Conservation (phyloP, 768 basidiomycete species). For the Cubamyces sp. region DNA sequence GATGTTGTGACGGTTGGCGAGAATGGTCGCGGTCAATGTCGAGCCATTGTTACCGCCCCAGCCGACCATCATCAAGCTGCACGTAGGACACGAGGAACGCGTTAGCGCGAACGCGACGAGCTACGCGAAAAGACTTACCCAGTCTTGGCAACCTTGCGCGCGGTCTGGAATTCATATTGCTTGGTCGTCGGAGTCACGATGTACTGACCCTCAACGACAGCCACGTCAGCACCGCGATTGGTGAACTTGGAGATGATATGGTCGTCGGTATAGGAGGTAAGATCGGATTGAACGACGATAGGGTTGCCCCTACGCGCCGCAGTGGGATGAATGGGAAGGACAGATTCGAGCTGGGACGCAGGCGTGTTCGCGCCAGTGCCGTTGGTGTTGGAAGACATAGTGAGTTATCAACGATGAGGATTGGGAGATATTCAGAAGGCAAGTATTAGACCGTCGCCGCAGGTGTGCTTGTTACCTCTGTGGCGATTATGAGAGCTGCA, state of each 20-base stretch:
- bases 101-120: conserved; percentile 4
- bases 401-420: conserved; percentile 23
- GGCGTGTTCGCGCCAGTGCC: conserved; percentile 74
- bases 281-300: conserved; percentile 81
- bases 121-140: conserved; percentile 59
- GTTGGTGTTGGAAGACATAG: conserved; percentile 33
- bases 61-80: conserved; percentile 95
- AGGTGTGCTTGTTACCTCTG: conserved; percentile 86
- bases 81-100: conserved; percentile 13
- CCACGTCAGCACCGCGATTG: conserved; percentile 78
- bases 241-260: conserved; percentile 81
- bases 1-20: conserved; percentile 95
- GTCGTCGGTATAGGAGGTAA: conserved; percentile 80
- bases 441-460: conserved; percentile 64
- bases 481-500: conserved; percentile 86
- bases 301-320: conserved; percentile 76
- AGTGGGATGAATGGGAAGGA: conserved; percentile 81
- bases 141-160: conserved; percentile 83
- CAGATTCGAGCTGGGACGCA: conserved; percentile 68
- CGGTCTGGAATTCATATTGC: conserved; percentile 90
- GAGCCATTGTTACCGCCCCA: conserved; percentile 97
- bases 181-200: conserved; percentile 78
- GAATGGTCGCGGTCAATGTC: conserved; percentile 90
- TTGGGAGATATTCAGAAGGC: conserved; percentile 35
- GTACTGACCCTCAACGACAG: conserved; percentile 74